A percentile compares a stretch with the other conserved stretches of the same genome.
phyloP scores from a whole-genome alignment of 176 grass and related monocot genomes.

The Dendrocalamus sinicus region DNA sequence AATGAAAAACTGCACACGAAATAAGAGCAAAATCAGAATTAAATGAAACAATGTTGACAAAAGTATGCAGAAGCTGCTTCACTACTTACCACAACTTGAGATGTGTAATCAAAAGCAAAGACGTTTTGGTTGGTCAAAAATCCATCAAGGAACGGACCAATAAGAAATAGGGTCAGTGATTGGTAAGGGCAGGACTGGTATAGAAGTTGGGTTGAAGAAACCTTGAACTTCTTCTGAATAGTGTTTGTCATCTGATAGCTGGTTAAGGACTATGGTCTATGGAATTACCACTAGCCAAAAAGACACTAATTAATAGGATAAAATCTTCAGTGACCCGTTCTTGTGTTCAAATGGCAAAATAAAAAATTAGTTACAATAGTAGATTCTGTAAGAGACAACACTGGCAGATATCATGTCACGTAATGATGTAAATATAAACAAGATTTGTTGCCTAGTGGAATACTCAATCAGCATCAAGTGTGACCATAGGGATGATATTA shows the following conservation, averaged over 20 bases:
- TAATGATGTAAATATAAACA: background rate
- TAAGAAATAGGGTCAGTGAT: constrained; percentile 81
- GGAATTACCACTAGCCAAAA: background rate
- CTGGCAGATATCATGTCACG: constrained; percentile 10
- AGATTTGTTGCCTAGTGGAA: constrained; percentile 15
- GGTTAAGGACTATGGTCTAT: constrained; percentile 38
- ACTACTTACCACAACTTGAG: constrained; percentile 86
- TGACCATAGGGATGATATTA: background rate
- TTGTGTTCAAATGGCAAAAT: background rate
- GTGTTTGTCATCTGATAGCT: constrained; percentile 97
- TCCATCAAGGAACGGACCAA: constrained; percentile 96
- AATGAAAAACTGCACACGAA: constrained; percentile 73
- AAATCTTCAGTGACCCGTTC: background rate
- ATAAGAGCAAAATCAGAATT: constrained; percentile 43
- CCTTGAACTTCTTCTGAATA: constrained; percentile 99
- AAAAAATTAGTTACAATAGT: background rate
- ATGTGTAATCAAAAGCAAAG: constrained; percentile 89
- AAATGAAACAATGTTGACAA: background rate
- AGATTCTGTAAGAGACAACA: constrained; percentile 3
- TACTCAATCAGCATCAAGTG: background rate
- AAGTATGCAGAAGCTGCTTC: constrained; percentile 21
- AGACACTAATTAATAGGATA: background rate
- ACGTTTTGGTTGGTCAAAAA: constrained; percentile 95
- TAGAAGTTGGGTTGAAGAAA: constrained; percentile 93
- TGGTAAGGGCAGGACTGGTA: constrained; percentile 99